These are phyloP conservation scores for Naganishia sp. DNA, from an alignment of 1,284 basidiomycete species.

Conservation along the genomic window DNA sequence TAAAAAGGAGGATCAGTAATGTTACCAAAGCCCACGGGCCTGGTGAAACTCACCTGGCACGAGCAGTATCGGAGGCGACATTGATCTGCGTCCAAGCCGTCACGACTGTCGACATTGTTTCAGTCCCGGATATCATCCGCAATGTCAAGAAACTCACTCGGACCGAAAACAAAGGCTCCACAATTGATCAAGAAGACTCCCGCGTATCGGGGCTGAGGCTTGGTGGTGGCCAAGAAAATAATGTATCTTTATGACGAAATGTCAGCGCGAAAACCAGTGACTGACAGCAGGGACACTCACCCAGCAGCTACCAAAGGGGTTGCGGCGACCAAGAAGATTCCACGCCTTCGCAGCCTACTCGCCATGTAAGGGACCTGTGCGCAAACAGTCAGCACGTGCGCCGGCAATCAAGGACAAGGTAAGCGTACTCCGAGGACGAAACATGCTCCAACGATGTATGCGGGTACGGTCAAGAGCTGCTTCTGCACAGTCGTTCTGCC, in stretches of 20 bases:
- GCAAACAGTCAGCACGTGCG: too few species aligned
- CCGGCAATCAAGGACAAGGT: too few species aligned
- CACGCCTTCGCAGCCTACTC: conserved; percentile 43
- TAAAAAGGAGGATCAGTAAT: neutral
- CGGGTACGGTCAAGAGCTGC: conserved; percentile 52
- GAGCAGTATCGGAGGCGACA: conserved; percentile 25
- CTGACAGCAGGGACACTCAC: conserved; percentile 39
- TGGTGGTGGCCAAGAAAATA: conserved; percentile 40
- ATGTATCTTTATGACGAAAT: conserved; percentile 35
- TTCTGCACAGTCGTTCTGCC: conserved; percentile 43
- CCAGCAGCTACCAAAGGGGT: conserved; percentile 47
- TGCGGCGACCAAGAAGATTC: conserved; percentile 40
- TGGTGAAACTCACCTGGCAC: conserved; percentile 7
- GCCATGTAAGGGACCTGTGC: conserved; percentile 33
- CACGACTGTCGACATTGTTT: conserved; percentile 5
- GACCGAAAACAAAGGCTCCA: conserved; percentile 31
- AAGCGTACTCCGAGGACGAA: conserved; percentile 36
- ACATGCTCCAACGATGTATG: conserved; percentile 46
- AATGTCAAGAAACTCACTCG: neutral
- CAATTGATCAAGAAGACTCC: conserved; percentile 31
- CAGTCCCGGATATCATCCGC: too few species aligned
- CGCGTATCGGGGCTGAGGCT: conserved; percentile 31
- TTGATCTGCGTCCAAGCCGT: conserved; percentile 30
- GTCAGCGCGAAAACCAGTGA: neutral
- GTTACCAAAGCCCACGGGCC: neutral